Evolutionary conservation across 345 rosid genomes (phyloP), one percentile per base, ranked within the genome.

Genomic region (Carallia brachiata): DNA sequence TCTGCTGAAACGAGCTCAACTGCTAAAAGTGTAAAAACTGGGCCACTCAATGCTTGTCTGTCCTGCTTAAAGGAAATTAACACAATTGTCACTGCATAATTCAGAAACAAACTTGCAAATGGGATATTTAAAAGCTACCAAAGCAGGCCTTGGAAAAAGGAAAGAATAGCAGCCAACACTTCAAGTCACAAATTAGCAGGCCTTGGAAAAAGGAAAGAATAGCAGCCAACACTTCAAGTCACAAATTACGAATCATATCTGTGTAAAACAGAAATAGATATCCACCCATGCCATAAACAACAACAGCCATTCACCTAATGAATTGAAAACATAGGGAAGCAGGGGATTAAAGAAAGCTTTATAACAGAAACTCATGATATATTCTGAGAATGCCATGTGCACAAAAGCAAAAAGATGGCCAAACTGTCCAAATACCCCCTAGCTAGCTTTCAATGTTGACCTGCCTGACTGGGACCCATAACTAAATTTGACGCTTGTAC

Each of bases 11-110:
- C 57, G 56, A 72, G 34, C 13, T 53, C 75, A 53, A 66, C 39
- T 18, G 34, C 58, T 59, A 59, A 67, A 54, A 39, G 19, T 48
- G 31, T 23, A 13, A 66, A 65, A 62, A 36, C 19, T 10, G 64
- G 16, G 47, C 12, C 17, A 40, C 37, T 44, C 75, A 62, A 70
- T 7, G 57, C 36, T 19, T 57, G 52, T 57, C 76, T 71, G 59
- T 7, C 57, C 63, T 6, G 50, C 19, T 40, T n/a, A 71, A 62
- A 58, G 15, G 23, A 71, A 61, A 63, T 44, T 36, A 63, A 28
- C 6, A 67, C 32, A 63, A 13, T 23, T 10, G 54, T 54, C 13
- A 13, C 34, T 28, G 18, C 47, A 55, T 52, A 9, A 52, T 70
- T 32, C 53, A 58, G 12, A 70, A 70, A 31, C 30, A 53, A 8